phyloP scores from a whole-genome alignment of 345 rosid species.

The Dimocarpus longan region DNA sequence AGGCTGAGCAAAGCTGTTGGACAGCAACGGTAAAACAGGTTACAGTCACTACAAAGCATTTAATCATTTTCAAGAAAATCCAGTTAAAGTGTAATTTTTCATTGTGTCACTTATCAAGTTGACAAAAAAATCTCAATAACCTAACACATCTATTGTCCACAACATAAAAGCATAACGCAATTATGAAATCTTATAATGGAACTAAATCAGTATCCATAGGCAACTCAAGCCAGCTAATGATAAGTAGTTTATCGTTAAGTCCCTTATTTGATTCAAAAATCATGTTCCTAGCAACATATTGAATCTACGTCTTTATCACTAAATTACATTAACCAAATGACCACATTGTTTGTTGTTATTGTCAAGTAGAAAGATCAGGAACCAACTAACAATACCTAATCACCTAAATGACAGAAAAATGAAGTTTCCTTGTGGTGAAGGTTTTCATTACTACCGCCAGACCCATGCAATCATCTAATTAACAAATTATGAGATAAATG shows the following conservation, averaged over 20 bases:
- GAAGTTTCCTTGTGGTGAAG: not conserved
- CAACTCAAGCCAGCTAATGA: not conserved
- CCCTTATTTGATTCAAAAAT: not conserved
- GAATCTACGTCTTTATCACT: not conserved
- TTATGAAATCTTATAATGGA: not conserved
- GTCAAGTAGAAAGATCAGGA: not conserved
- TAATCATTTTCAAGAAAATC: not conserved
- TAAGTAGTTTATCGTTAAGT: not conserved
- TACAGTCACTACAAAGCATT: not conserved
- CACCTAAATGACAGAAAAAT: not conserved
- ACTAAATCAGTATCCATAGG: not conserved
- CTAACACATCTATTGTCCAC: not conserved
- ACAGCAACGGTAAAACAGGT: slow-evolving; percentile 18
- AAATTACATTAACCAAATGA: not conserved
- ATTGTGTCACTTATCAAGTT: not conserved
- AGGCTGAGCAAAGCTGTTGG: slow-evolving; percentile 84
- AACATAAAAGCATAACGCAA: not conserved
- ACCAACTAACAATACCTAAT: not conserved
- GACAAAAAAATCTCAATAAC: not conserved
- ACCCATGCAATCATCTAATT: slow-evolving; percentile 1
- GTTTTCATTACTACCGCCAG: not conserved
- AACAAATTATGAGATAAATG: not conserved
- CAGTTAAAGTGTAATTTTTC: not conserved
- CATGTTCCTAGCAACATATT: not conserved
- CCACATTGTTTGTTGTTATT: not conserved